Percentiles rank a stretch among this genome's conserved stretches.
Evolutionary conservation across 139 green algal genomes (phyloP).

Genomic region (Volvox africanus): DNA sequence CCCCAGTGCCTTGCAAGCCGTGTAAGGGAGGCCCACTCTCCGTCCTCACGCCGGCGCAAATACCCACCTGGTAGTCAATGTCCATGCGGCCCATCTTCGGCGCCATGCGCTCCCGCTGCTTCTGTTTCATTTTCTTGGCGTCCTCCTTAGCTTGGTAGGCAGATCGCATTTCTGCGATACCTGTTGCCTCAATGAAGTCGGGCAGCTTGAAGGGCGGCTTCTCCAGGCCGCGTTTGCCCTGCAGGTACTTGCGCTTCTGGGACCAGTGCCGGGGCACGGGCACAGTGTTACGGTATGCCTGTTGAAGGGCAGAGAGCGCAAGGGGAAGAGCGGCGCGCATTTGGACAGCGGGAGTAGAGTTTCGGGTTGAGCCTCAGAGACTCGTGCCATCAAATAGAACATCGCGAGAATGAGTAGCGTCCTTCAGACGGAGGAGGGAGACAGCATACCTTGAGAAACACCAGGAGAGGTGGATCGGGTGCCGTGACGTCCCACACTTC

Average conservation of each 20-base stretch:
- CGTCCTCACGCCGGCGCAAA: too few relatives aligned
- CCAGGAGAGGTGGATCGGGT: slow-evolving; percentile 91
- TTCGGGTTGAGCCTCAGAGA: too few relatives aligned
- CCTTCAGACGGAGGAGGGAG: too few relatives aligned
- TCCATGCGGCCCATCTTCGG: slow-evolving; percentile 97
- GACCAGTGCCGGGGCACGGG: slow-evolving; percentile 96
- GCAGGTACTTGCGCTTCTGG: slow-evolving; percentile 97
- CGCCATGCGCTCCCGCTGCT: slow-evolving; percentile 84
- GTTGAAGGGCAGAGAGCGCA: slow-evolving; percentile 7
- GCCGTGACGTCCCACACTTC: slow-evolving; percentile 98
- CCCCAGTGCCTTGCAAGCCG: too few relatives aligned
- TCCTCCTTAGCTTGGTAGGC: slow-evolving; percentile 90
- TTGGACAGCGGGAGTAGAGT: too few relatives aligned
- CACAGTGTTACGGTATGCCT: slow-evolving; percentile 88
- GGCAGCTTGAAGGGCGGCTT: slow-evolving; percentile 98
- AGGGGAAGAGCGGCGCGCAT: background rate
- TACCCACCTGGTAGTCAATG: slow-evolving; percentile 93
- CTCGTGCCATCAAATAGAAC: too few relatives aligned
- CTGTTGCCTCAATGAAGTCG: slow-evolving; percentile 94
- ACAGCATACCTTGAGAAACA: slow-evolving; percentile 90
- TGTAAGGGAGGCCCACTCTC: too few relatives aligned
- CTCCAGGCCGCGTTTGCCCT: slow-evolving; percentile 98
- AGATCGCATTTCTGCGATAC: slow-evolving; percentile 96
- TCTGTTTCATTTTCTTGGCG: slow-evolving; percentile 91
- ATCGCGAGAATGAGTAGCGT: too few relatives aligned